Evolutionary conservation across 2,329 filamentous ascomycete genomes (phyloP).

Genomic region (Diaporthe ampelina): DNA sequence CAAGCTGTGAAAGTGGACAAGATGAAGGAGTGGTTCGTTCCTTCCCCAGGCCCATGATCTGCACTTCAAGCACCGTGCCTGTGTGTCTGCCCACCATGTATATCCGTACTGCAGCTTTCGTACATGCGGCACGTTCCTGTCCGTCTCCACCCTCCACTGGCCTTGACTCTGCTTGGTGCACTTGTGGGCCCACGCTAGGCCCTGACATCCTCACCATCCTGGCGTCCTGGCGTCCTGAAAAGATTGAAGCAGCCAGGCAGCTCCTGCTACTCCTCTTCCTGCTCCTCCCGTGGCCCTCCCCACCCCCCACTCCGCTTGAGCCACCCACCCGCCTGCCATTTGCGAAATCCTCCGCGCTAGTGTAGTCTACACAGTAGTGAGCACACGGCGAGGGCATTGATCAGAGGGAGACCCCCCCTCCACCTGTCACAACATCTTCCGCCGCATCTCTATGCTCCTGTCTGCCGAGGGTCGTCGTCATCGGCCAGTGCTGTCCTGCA

Average conservation of each 20-base stretch:
- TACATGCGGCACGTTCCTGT: no score
- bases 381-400: neutral
- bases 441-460: no score
- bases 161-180: neutral
- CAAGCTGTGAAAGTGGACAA: constrained; percentile 3
- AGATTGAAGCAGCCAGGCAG: no score
- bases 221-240: constrained; percentile 10
- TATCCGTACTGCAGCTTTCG: no score
- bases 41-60: no score
- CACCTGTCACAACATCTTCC: no score
- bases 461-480: no score
- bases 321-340: constrained; percentile 20
- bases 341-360: constrained; percentile 22
- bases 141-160: no score
- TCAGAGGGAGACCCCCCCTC: neutral
- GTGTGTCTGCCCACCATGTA: no score
- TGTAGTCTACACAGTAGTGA: neutral
- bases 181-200: constrained; percentile 6
- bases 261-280: neutral
- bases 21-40: constrained; percentile 3
- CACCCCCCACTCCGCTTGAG: constrained; percentile 2
- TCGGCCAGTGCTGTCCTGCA: no score
- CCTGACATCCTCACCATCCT: neutral
- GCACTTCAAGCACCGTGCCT: no score
- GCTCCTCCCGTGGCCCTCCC: neutral